Conservation (phyloP, 768 basidiomycete species). For the Solioccasus polychromus region DNA sequence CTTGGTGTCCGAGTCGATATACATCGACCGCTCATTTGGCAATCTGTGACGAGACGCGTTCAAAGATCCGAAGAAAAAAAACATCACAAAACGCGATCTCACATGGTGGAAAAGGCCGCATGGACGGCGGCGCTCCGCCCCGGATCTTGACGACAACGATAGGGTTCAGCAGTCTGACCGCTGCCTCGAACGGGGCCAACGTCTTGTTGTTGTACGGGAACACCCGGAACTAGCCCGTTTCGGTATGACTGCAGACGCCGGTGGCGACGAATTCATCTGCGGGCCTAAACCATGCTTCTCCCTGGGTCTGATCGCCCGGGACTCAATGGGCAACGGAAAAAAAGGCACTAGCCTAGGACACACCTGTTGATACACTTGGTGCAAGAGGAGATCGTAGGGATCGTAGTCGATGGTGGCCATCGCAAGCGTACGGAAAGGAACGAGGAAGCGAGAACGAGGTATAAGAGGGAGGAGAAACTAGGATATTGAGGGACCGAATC, state of each 20-base stretch:
- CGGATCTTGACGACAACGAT: slow-evolving; percentile 80
- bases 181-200: slow-evolving; percentile 76
- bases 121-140: slow-evolving; percentile 76
- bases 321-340: too few relatives aligned
- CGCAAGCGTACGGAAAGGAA: neutral
- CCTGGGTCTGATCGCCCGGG: slow-evolving; percentile 72
- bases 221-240: slow-evolving; percentile 65
- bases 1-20: slow-evolving; percentile 74
- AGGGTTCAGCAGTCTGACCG: slow-evolving; percentile 71
- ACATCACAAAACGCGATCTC: slow-evolving; percentile 21
- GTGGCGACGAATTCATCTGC: slow-evolving; percentile 73
- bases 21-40: slow-evolving; percentile 54
- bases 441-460: slow-evolving; percentile 1
- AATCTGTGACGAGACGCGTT: slow-evolving; percentile 34
- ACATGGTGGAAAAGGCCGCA: slow-evolving; percentile 71
- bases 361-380: slow-evolving; percentile 76
- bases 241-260: slow-evolving; percentile 73
- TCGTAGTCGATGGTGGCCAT: slow-evolving; percentile 65
- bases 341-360: too few relatives aligned
- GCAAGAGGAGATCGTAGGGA: slow-evolving; percentile 74
- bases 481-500: neutral
- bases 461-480: slow-evolving; percentile 10
- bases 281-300: slow-evolving; percentile 83
- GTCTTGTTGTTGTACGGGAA: slow-evolving; percentile 81
- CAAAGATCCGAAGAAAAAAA: too few relatives aligned